Evolutionary conservation across 768 basidiomycete genomes (phyloP), one percentile per base, ranked within the genome.

Genomic region (Hericium erinaceus): DNA sequence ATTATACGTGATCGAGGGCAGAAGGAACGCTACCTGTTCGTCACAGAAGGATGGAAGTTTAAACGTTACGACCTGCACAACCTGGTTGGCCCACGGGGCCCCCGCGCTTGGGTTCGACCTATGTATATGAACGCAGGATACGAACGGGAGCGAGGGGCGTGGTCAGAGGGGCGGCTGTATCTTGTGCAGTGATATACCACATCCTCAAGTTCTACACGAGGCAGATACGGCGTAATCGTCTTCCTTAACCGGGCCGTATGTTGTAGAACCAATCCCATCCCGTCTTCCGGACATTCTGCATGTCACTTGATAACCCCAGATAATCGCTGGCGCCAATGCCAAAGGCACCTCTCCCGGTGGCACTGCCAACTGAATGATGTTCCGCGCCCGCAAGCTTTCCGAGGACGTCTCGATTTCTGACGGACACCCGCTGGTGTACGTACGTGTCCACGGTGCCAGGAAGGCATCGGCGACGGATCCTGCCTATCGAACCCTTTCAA

Each of bases 191-290:
- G 61, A 63, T 63, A 63, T 33, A 33, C 33, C 33, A 33, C 54
- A 50, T 52, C 62, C 62, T 61, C 37, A 54, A 60, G 50, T 58
- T 48, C 50, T 55, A 55, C 62, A 63, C 57, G 62, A 61, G 60
- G 62, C 62, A 18, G 48, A 54, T 51, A 48, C 53, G 60, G 61
- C 52, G 60, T 52, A 61, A 62, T 53, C 54, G 49, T 11, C 40
- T 57, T 54, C 44, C 60, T 55, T 40, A 54, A 54, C 57, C 39
- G 38, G 52, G 49, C 39, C 18, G 20, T 15, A 51, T 33, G 39
- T 50, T 49, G 54, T 24, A 39, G 50, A 52, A 49, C 50, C 58
- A 56, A 61, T 61, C 58, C 26, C 53, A 48, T 46, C 52, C 48
- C 38, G 48, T 46, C 8, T 61, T 48, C 38, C 50, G 22, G 33